phyloP scores from a whole-genome alignment of 148 eudicot species.

The Vaccinium myrtillus region DNA sequence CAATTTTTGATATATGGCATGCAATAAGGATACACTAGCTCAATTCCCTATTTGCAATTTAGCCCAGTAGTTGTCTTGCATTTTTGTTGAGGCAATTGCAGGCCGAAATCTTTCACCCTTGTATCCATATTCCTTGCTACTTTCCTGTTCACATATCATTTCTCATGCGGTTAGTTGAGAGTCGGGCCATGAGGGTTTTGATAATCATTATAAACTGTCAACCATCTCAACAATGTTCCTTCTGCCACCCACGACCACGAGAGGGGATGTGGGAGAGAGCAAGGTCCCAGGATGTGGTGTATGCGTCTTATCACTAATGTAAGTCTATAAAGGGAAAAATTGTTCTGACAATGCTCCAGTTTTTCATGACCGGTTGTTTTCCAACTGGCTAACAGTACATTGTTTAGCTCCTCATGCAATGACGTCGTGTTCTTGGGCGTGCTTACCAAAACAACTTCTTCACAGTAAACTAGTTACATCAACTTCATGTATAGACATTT shows the following conservation, averaged over 20 bases:
- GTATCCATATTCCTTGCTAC: background rate
- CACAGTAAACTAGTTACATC: background rate
- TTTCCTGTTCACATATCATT: background rate
- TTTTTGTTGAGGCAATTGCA: background rate
- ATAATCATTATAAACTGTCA: constrained; percentile 3
- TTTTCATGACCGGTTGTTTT: background rate
- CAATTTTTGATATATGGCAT: background rate
- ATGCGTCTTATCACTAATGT: background rate
- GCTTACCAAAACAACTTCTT: constrained; percentile 2
- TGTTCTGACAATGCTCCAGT: background rate
- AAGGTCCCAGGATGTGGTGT: background rate
- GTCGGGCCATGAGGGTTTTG: background rate
- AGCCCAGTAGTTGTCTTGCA: constrained; percentile 2
- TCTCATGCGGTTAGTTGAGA: background rate
- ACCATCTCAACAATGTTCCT: background rate
- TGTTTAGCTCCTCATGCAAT: background rate
- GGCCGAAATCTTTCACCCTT: background rate
- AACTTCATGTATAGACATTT: background rate
- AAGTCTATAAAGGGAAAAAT: background rate
- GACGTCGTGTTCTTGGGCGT: background rate
- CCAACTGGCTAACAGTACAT: background rate
- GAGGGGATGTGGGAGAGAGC: constrained; percentile 1
- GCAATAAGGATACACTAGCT: background rate
- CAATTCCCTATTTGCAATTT: background rate
- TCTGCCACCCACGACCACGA: background rate